Conservation (phyloP, 164 flowering plant genomes). For the Warburgia ugandensis region DNA sequence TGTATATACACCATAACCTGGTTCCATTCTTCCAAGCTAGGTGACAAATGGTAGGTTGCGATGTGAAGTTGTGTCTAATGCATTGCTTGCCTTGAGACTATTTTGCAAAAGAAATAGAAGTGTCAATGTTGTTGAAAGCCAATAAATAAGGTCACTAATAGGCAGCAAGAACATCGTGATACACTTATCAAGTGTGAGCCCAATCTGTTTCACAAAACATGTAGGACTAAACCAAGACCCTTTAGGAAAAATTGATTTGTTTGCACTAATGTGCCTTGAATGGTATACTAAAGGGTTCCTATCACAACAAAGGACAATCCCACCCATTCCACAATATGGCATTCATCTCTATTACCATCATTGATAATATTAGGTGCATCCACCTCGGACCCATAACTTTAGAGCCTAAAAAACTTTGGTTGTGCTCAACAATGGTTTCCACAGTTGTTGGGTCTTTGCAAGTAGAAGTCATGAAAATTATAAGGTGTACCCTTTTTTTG, state of each 20-base stretch:
- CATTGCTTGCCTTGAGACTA: too few relatives aligned
- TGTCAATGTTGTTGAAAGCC: too few relatives aligned
- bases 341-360: constrained; percentile 85
- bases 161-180: too few relatives aligned
- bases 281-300: constrained; percentile 96
- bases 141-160: too few relatives aligned
- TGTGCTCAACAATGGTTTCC: constrained; percentile 26
- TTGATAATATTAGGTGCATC: constrained; percentile 31
- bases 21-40: too few relatives aligned
- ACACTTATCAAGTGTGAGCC: too few relatives aligned
- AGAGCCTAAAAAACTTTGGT: constrained; percentile 17
- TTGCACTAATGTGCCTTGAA: constrained; percentile 80
- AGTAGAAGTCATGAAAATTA: constrained; percentile 59
- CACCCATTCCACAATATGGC: constrained; percentile 98
- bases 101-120: too few relatives aligned
- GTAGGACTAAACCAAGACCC: constrained; percentile 96
- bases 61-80: too few relatives aligned
- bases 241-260: constrained; percentile 60
- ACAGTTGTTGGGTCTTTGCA: constrained; percentile 39
- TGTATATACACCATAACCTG: too few relatives aligned
- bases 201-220: constrained; percentile 49
- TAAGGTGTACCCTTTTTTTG: constrained; percentile 73
- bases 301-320: constrained; percentile 92
- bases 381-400: constrained; percentile 15
- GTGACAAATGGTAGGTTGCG: too few relatives aligned